Evolutionary conservation across 805 yeast genomes (phyloP), one percentile per base, ranked within the genome.

Genomic region (Saccharomycopsis amapae): DNA sequence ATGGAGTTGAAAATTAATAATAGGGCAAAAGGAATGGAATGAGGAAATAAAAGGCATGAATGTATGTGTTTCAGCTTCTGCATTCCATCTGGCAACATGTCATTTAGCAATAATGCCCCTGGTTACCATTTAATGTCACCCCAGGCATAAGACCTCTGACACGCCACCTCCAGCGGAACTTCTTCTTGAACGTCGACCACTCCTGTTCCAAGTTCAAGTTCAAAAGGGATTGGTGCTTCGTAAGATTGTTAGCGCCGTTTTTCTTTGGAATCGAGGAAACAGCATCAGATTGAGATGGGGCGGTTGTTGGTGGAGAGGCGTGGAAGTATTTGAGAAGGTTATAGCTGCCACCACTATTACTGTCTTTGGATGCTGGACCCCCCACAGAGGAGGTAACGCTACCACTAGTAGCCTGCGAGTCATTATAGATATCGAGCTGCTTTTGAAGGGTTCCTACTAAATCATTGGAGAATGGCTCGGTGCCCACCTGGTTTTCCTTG

Each of bases 91-190:
- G n/a, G n/a, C n/a, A n/a, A n/a, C n/a, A n/a, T n/a, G n/a, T n/a
- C n/a, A n/a, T n/a, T n/a, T n/a, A n/a, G n/a, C n/a, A n/a, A n/a
- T n/a, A n/a, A n/a, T n/a, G n/a, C n/a, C n/a, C n/a, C n/a, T n/a
- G n/a, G n/a, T n/a, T n/a, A n/a, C n/a, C n/a, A n/a, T n/a, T n/a
- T n/a, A n/a, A n/a, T n/a, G n/a, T n/a, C n/a, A 28, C 10, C 19
- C 58, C 61, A 13, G 72, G 74, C 12, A 73, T 34, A 10, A 74
- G 54, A 1, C 78, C 78, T 41, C 60, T 63, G 9, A 69, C 52
- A 44, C 76, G 58, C 78, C 79, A 74, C 53, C 76, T 62, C 76
- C 76, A 72, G 48, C 76, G 62, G 17, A 75, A 54, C 52, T 66
- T 71, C 43, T 56, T 62, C 51, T 60, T 64, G 5, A 72, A 69